Percentiles rank a stretch among this genome's conserved stretches.
These are phyloP conservation scores for Gastrodia elata DNA, from an alignment of 106 monocot species.

Conservation along the genomic window DNA sequence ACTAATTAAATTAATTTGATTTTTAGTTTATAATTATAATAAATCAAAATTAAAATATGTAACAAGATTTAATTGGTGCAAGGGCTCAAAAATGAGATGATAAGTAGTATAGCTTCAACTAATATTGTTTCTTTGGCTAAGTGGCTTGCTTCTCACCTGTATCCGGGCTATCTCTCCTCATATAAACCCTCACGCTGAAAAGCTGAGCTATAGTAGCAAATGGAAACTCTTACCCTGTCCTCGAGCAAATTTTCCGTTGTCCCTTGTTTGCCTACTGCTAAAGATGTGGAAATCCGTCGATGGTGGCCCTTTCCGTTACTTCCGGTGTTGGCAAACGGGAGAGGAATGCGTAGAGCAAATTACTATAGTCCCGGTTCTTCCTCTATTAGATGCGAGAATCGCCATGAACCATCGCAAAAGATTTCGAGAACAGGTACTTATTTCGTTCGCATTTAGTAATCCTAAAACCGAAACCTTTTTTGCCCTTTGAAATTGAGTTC, in stretches of 20 bases:
- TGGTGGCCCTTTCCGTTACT: not conserved
- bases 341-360: slow-evolving; percentile 1
- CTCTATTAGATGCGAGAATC: not conserved
- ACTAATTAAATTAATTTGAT: too few relatives aligned
- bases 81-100: too few relatives aligned
- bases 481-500: too few relatives aligned
- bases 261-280: not conserved
- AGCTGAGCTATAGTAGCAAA: not conserved
- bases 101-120: too few relatives aligned
- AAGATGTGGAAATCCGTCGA: slow-evolving; percentile 3
- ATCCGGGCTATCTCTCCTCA: not conserved
- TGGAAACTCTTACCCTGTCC: slow-evolving; percentile 7
- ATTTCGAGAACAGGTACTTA: slow-evolving; percentile 8
- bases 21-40: too few relatives aligned
- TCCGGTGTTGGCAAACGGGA: not conserved
- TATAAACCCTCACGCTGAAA: not conserved
- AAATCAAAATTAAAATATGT: too few relatives aligned
- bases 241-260: slow-evolving; percentile 8
- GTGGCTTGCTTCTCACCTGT: too few relatives aligned
- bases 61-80: too few relatives aligned
- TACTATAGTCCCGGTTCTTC: not conserved
- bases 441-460: not conserved
- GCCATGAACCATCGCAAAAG: not conserved
- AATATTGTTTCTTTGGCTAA: too few relatives aligned
- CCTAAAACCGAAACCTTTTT: too few relatives aligned